These are phyloP conservation scores for Phialophora macrospora DNA, from an alignment of 2,329 filamentous ascomycete species.

Conservation along the genomic window DNA sequence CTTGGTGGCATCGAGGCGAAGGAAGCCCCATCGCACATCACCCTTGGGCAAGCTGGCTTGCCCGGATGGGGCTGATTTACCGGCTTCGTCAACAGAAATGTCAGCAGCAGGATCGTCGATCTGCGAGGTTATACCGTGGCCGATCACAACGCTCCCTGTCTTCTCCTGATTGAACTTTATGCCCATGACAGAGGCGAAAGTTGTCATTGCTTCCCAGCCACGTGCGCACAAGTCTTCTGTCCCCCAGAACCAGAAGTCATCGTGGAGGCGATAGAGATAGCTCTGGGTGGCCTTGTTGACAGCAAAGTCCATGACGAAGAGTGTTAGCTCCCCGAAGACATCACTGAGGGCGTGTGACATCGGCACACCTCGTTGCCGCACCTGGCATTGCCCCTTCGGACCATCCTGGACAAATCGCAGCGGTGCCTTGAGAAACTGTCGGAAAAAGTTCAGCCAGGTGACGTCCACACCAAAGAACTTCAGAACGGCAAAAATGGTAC, in stretches of 20 bases:
- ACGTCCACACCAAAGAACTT: constrained; percentile 64
- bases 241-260: constrained; percentile 72
- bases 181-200: constrained; percentile 62
- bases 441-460: constrained; percentile 64
- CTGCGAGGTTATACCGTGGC: constrained; percentile 10
- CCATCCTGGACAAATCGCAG: constrained; percentile 63
- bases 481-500: constrained; percentile 62
- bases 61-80: constrained; percentile 1
- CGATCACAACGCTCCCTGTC: constrained; percentile 55
- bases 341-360: constrained; percentile 65
- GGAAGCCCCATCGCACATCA: constrained; percentile 64
- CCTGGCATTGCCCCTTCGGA: constrained; percentile 49
- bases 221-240: constrained; percentile 58
- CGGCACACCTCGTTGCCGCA: constrained; percentile 63
- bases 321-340: constrained; percentile 62
- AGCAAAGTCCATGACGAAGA: constrained; percentile 70
- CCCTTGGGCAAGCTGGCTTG: constrained; percentile 54
- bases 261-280: constrained; percentile 64
- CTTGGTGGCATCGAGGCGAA: constrained; percentile 58
- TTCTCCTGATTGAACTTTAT: constrained; percentile 64
- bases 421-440: constrained; percentile 63
- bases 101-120: neutral
- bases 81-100: constrained; percentile 17
- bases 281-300: constrained; percentile 61
- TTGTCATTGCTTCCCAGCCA: constrained; percentile 64